Evolutionary conservation across 352 stramenopile genomes (phyloP).

Genomic region (Phytophthora tubulina): DNA sequence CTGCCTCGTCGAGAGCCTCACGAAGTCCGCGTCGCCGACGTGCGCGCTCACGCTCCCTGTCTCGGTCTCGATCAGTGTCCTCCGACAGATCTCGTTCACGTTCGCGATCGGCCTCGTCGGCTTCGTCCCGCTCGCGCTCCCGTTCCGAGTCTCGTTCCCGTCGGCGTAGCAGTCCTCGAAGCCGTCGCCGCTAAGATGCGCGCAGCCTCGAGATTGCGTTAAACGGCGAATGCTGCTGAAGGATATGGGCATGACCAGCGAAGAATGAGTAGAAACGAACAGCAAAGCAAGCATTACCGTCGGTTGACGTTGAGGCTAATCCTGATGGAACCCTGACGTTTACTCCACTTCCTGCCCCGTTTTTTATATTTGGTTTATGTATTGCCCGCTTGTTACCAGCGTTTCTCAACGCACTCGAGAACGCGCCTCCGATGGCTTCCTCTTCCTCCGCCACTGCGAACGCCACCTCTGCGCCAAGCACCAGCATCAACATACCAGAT

Average conservation of each 20-base stretch:
- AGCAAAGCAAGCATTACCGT: constrained; percentile 2
- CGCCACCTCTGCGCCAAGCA: constrained; percentile 23
- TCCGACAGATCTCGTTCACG: constrained; percentile 38
- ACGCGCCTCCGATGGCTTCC: constrained; percentile 15
- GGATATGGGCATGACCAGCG: background rate
- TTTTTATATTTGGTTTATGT: constrained; percentile 27
- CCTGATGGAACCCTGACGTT: constrained; percentile 10
- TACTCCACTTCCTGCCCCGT: background rate
- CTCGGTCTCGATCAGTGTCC: constrained; percentile 32
- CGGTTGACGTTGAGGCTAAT: background rate
- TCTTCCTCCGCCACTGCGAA: constrained; percentile 7
- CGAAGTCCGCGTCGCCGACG: constrained; percentile 37
- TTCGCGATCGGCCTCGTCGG: constrained; percentile 36
- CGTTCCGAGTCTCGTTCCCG: constrained; percentile 36
- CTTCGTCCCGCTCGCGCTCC: constrained; percentile 43
- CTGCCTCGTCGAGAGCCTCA: constrained; percentile 17
- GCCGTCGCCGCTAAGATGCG: constrained; percentile 34
- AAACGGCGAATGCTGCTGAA: background rate
- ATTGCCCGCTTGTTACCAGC: background rate
- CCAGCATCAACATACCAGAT: constrained; percentile 40
- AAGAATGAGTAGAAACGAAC: constrained; percentile 5
- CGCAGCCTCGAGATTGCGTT: background rate
- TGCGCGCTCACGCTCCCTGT: constrained; percentile 38
- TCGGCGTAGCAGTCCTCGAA: constrained; percentile 31
- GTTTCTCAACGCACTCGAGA: constrained; percentile 22